Conservation (phyloP, 1,139 yeast genomes). For the Geotrichum aggregatum region DNA sequence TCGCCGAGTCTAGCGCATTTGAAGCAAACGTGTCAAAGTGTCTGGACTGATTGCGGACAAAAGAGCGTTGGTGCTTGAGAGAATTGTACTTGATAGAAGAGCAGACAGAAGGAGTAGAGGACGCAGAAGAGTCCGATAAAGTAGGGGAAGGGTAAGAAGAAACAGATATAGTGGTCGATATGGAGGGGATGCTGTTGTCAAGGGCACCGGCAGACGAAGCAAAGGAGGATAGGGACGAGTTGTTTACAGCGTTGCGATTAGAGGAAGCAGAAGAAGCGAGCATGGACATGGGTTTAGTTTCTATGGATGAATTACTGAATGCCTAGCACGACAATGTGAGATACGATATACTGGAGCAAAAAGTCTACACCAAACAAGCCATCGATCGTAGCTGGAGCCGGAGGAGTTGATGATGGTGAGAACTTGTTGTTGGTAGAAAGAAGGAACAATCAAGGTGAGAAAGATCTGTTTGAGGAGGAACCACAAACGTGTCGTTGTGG, state of each 20-base stretch:
- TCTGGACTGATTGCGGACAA: constrained; percentile 17
- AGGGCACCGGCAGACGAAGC: background rate
- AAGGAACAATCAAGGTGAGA: background rate
- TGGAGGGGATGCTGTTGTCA: background rate
- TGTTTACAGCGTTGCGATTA: background rate
- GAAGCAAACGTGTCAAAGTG: constrained; percentile 17
- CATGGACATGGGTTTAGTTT: background rate
- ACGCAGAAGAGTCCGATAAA: constrained; percentile 13
- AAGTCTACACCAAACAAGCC: background rate
- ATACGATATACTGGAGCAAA: no score
- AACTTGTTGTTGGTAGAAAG: constrained; percentile 4
- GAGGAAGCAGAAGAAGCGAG: background rate
- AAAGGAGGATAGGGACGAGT: background rate
- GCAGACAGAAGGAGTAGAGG: constrained; percentile 5
- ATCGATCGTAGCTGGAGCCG: constrained; percentile 23
- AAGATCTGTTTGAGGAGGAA: background rate
- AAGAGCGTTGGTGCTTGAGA: constrained; percentile 5
- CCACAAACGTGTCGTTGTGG: constrained; percentile 9
- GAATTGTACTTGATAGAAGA: background rate
- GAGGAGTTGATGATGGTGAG: constrained; percentile 17
- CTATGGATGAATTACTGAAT: no score
- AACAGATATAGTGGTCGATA: constrained; percentile 1
- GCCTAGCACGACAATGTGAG: no score
- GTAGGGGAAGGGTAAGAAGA: constrained; percentile 14
- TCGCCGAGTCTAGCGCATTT: constrained; percentile 1